phyloP scores from a whole-genome alignment of 768 basidiomycete species.

The Lactarius vividus region DNA sequence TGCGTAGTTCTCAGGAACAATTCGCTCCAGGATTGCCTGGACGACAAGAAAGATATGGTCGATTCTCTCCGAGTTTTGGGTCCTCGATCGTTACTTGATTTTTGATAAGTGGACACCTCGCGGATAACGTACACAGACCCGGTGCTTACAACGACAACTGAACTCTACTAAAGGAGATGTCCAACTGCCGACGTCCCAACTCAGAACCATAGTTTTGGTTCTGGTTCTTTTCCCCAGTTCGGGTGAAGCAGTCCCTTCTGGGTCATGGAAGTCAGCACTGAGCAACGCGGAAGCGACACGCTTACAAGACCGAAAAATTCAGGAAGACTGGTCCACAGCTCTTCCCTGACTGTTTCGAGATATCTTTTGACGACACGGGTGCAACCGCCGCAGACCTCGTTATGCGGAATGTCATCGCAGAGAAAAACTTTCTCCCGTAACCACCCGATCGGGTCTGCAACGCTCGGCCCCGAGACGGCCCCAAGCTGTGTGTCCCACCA shows the following conservation, averaged over 20 bases:
- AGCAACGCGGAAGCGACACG: not conserved
- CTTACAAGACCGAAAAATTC: slow-evolving; percentile 24
- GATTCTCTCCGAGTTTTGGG: not conserved
- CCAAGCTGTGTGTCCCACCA: slow-evolving; percentile 23
- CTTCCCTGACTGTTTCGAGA: slow-evolving; percentile 19
- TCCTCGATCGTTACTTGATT: not conserved
- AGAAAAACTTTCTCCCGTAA: slow-evolving; percentile 10
- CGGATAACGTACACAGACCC: not conserved
- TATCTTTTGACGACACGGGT: slow-evolving; percentile 16
- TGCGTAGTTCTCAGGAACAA: not conserved
- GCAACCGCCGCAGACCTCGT: slow-evolving; percentile 20
- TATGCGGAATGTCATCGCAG: slow-evolving; percentile 23
- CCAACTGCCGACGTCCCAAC: not conserved
- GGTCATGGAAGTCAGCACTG: not conserved
- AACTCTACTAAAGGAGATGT: not conserved
- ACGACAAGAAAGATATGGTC: too few relatives aligned
- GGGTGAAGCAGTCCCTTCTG: slow-evolving; percentile 16
- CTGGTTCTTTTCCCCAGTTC: slow-evolving; percentile 22
- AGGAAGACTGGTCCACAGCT: slow-evolving; percentile 21
- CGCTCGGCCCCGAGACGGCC: slow-evolving; percentile 19
- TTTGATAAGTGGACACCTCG: not conserved
- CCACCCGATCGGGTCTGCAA: slow-evolving; percentile 21
- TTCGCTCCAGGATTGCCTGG: not conserved
- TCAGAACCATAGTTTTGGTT: slow-evolving; percentile 24
- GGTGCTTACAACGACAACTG: not conserved